A percentile compares a stretch with the other conserved stretches of the same genome.
Evolutionary conservation across 2,329 filamentous ascomycete species (phyloP).

Genomic region (Neofusicoccum umdonicola): DNA sequence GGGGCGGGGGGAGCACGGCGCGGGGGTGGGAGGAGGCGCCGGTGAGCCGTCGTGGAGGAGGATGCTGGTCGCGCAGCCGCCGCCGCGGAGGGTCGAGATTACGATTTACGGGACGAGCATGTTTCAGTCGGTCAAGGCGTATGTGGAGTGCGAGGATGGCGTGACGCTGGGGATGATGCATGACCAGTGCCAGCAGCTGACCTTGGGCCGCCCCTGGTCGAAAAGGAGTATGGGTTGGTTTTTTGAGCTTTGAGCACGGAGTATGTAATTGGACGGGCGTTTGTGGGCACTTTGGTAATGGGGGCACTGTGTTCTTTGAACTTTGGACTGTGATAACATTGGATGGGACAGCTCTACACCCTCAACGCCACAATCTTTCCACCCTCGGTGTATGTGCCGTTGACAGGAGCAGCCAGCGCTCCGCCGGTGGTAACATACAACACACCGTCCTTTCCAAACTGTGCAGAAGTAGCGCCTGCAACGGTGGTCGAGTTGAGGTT

Average conservation of each 20-base stretch:
- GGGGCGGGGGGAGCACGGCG: too few species aligned
- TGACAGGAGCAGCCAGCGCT: constrained; percentile 20
- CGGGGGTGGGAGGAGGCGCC: not conserved
- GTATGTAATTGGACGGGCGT: too few species aligned
- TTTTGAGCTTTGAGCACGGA: constrained; percentile 2
- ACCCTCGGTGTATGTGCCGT: constrained; percentile 25
- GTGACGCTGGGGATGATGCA: constrained; percentile 10
- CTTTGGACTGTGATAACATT: constrained; percentile 39
- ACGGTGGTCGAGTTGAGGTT: constrained; percentile 15
- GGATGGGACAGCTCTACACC: constrained; percentile 29
- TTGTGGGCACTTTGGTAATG: not conserved
- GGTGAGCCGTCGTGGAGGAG: constrained; percentile 2
- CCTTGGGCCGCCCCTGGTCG: not conserved
- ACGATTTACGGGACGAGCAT: not conserved
- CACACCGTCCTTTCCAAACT: constrained; percentile 21
- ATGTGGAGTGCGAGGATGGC: constrained; percentile 4
- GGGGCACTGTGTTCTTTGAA: constrained; percentile 24
- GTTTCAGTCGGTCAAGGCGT: constrained; percentile 4
- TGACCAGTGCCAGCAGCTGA: not conserved
- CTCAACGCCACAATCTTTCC: constrained; percentile 24
- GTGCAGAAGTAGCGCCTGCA: constrained; percentile 21
- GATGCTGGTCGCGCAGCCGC: constrained; percentile 14
- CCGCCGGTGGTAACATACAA: constrained; percentile 29
- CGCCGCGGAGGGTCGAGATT: constrained; percentile 15
- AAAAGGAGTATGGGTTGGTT: constrained; percentile 13